phyloP scores from a whole-genome alignment of 192 early-diverging fungal genomes.

The Coemansia sp. region DNA sequence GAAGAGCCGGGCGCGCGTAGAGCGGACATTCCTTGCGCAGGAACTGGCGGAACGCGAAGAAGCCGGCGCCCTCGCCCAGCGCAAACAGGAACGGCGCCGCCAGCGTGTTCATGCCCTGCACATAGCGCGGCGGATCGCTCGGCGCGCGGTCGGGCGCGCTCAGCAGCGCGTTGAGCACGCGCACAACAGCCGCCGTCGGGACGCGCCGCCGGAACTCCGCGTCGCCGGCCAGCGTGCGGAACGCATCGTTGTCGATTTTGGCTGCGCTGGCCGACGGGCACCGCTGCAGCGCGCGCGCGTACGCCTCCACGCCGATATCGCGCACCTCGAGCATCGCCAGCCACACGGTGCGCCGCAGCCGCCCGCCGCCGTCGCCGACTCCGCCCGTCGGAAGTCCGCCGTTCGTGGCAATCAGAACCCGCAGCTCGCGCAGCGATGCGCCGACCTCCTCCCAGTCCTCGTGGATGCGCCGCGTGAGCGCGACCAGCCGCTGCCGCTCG shows the following conservation, averaged over 20 bases:
- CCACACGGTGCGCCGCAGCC: slow-evolving; percentile 33
- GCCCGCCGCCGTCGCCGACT: neutral
- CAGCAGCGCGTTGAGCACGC: slow-evolving; percentile 88
- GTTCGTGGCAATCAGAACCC: slow-evolving; percentile 26
- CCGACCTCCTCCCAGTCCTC: slow-evolving; percentile 50
- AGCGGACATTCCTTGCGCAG: slow-evolving; percentile 87
- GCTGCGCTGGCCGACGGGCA: slow-evolving; percentile 72
- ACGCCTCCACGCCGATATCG: slow-evolving; percentile 56
- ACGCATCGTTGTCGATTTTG: slow-evolving; percentile 91
- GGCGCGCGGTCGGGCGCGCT: slow-evolving; percentile 60
- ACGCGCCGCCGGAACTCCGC: slow-evolving; percentile 70
- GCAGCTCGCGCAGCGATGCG: slow-evolving; percentile 40
- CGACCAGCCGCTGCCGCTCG: slow-evolving; percentile 39
- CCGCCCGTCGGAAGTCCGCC: slow-evolving; percentile 39
- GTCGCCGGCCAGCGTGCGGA: slow-evolving; percentile 83
- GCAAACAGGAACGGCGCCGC: slow-evolving; percentile 88
- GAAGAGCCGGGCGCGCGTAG: slow-evolving; percentile 88
- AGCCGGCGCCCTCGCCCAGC: slow-evolving; percentile 92
- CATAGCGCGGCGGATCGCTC: slow-evolving; percentile 65
- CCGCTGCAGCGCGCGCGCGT: slow-evolving; percentile 67
- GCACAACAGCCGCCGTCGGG: slow-evolving; percentile 68
- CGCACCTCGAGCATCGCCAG: slow-evolving; percentile 54
- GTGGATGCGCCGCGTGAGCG: slow-evolving; percentile 41
- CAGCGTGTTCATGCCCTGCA: slow-evolving; percentile 95
- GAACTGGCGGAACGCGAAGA: slow-evolving; percentile 84